Evolutionary conservation across 2,329 filamentous ascomycete genomes (phyloP).

Genomic region (Cladobotryum protrusum): DNA sequence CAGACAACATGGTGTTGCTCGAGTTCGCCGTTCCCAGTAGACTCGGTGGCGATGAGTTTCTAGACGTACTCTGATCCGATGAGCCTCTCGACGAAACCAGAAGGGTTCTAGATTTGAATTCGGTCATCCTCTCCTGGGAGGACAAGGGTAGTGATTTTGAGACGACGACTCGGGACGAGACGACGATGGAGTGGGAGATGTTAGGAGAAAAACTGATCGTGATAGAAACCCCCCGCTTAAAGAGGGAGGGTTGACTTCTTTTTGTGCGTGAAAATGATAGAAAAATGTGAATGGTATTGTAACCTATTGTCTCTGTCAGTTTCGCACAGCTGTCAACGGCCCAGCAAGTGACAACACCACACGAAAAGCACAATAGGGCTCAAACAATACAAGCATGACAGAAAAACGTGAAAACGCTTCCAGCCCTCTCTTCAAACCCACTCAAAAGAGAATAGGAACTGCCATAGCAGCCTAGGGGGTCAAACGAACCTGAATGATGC

Average conservation of each 20-base stretch:
- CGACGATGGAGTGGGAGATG: neutral
- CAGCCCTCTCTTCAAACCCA: too few relatives aligned
- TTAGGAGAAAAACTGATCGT: neutral
- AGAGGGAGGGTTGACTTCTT: too few relatives aligned
- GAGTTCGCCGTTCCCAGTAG: neutral
- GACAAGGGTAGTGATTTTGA: neutral
- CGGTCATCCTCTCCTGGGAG: conserved; percentile 5
- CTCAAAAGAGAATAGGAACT: too few relatives aligned
- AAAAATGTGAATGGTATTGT: neutral
- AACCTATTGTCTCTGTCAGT: neutral
- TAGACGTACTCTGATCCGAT: neutral
- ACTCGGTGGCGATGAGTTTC: neutral
- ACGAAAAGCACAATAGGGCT: too few relatives aligned
- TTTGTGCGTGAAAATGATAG: too few relatives aligned
- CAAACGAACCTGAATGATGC: too few relatives aligned
- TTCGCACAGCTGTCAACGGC: neutral
- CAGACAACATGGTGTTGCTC: conserved; percentile 27
- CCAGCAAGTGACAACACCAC: neutral
- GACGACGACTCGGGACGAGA: too few relatives aligned
- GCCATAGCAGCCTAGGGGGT: too few relatives aligned
- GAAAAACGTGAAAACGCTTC: too few relatives aligned
- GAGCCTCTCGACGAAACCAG: neutral
- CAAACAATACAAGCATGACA: too few relatives aligned
- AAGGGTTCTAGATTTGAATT: neutral
- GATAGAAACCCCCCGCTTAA: neutral